These are phyloP conservation scores for Breviolum minutum DNA, from an alignment of 73 alveolate species.

Conservation along the genomic window DNA sequence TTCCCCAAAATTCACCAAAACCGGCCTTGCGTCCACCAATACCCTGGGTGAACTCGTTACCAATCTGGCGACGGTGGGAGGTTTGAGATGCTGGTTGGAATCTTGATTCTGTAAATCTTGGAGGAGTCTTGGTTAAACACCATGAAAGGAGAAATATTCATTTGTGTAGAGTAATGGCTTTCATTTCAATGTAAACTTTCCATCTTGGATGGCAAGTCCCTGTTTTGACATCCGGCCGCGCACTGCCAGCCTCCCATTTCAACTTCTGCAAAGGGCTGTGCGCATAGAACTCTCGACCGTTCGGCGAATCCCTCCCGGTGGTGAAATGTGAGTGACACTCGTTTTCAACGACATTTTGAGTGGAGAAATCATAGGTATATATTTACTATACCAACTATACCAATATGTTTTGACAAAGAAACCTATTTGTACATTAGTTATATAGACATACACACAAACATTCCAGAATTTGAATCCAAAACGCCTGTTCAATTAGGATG, in stretches of 20 bases:
- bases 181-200: neutral
- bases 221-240: neutral
- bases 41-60: slow-evolving; percentile 49
- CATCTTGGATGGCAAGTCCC: neutral
- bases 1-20: no score
- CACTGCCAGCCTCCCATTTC: slow-evolving; percentile 77
- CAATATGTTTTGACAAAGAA: no score
- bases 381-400: no score
- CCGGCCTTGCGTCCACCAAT: slow-evolving; percentile 46
- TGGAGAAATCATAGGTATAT: neutral
- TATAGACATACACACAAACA: no score
- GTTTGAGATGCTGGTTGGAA: no score
- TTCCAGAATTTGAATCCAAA: no score
- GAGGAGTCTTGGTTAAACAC: neutral
- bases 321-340: neutral
- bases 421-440: no score
- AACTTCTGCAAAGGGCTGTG: slow-evolving; percentile 69
- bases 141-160: no score
- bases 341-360: neutral
- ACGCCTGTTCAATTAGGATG: no score
- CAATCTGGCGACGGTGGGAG: neutral
- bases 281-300: slow-evolving; percentile 69
- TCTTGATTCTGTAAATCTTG: no score
- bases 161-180: neutral
- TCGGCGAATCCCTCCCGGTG: slow-evolving; percentile 55